Evolutionary conservation across 257 asterid genomes (phyloP), one percentile per base, ranked within the genome.

Genomic region (Scutellaria minor): DNA sequence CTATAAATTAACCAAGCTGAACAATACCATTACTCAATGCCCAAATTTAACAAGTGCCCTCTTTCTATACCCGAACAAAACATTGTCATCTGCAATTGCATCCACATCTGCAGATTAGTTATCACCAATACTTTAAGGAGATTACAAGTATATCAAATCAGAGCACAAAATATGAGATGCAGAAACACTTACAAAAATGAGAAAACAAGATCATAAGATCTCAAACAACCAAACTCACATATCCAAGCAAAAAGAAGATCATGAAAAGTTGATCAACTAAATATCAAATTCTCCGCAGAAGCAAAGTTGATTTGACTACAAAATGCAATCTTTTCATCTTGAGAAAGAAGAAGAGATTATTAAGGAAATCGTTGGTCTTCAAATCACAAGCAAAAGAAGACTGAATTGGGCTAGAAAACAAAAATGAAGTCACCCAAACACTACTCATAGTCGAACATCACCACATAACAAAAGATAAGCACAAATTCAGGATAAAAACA

Each of bases 381-480:
- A 72, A 65, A 81, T 31, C 58, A 65, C 65, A 64, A 65, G 58
- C 53, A 56, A 70, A 77, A 44, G 45, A 54, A 18, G 80, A 78
- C 53, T 65, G 72, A 48, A 69, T 77, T 56, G 55, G 61, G 51
- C 20, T 56, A 68, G 5, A 63, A 67, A 66, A 74, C 78, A 82
- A 69, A 69, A 86, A 81, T 81, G 87, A 40, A 81, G 79, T 7
- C 68, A 70, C 80, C 74, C 68, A 77, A 71, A 70, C 79, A 70
- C 81, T 56, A 27, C 42, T 47, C 64, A 59, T 4, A 70, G 75
- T 68, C 59, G 73, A 80, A 71, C 74, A 72, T 47, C 73, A 81
- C 83, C 85, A 80, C 83, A 83, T 50, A 79, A 65, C 74, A 72
- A 64, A 73, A 78, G 85, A 86, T 82, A 75, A 81, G 86, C 79